A percentile compares a stretch with the other conserved stretches of the same genome.
Evolutionary conservation across 2,329 filamentous ascomycete genomes (phyloP).

Genomic region (Coniella vitis): DNA sequence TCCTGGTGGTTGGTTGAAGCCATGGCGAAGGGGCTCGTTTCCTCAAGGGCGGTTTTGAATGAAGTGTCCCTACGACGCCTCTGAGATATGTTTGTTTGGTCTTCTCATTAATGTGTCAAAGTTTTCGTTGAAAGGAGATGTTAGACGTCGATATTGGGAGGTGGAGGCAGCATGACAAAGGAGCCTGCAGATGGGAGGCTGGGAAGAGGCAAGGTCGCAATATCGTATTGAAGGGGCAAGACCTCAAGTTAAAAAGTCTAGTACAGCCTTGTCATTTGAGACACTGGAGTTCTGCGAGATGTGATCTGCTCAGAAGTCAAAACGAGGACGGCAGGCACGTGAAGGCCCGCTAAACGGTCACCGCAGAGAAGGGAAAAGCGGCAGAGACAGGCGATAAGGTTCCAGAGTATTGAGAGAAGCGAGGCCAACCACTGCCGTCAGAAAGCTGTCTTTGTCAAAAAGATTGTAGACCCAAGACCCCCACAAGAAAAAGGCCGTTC

Average conservation of each 20-base stretch:
- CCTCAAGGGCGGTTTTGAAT: not conserved
- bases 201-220: too few relatives aligned
- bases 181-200: not conserved
- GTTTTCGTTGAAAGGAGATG: not conserved
- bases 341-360: not conserved
- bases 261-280: too few relatives aligned
- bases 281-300: too few relatives aligned
- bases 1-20: slow-evolving; percentile 27
- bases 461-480: too few relatives aligned
- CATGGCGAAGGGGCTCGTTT: slow-evolving; percentile 21
- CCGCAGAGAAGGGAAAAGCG: too few relatives aligned
- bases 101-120: not conserved
- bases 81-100: not conserved
- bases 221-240: too few relatives aligned
- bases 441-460: too few relatives aligned
- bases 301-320: too few relatives aligned
- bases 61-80: not conserved
- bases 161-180: slow-evolving; percentile 10
- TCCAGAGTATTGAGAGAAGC: not conserved
- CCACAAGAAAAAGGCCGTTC: too few relatives aligned
- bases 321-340: not conserved
- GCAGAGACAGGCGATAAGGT: not conserved
- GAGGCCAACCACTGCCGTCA: not conserved
- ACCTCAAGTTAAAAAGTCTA: too few relatives aligned
- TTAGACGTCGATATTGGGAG: not conserved